These are phyloP conservation scores for Ogataea sp. DNA, from an alignment of 805 yeast species.

Conservation along the genomic window DNA sequence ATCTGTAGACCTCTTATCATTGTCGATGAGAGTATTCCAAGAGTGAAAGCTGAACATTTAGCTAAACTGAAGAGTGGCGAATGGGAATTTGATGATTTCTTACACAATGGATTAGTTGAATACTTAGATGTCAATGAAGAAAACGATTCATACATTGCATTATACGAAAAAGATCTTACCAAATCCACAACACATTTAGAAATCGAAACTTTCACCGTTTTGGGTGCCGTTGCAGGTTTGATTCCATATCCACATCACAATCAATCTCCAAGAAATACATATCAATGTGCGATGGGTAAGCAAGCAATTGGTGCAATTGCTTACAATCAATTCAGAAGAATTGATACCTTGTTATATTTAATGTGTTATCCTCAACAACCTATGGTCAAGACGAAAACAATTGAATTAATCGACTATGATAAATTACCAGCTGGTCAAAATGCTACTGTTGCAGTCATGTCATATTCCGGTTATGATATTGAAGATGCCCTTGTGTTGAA, in stretches of 20 bases:
- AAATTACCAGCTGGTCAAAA: conserved; percentile 98
- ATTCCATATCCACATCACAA: conserved; percentile 91
- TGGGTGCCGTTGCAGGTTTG: conserved; percentile 90
- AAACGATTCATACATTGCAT: conserved; percentile 86
- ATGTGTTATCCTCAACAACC: conserved; percentile 99
- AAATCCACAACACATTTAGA: conserved; percentile 77
- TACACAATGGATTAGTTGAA: conserved; percentile 81
- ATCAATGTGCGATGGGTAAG: conserved; percentile 96
- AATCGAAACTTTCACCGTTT: conserved; percentile 88
- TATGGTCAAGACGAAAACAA: conserved; percentile 96
- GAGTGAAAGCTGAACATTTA: conserved; percentile 68
- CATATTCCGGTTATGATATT: conserved; percentile 97
- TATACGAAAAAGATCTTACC: conserved; percentile 64
- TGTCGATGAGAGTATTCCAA: conserved; percentile 63
- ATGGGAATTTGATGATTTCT: conserved; percentile 86
- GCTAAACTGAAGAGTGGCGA: conserved; percentile 53
- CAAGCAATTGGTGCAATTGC: conserved; percentile 99
- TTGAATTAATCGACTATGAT: conserved; percentile 91
- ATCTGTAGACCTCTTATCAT: conserved; percentile 95
- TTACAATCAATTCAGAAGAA: conserved; percentile 91
- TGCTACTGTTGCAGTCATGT: conserved; percentile 98
- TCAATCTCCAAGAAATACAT: conserved; percentile 88
- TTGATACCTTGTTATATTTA: conserved; percentile 85
- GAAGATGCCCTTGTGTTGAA: conserved; percentile 96
- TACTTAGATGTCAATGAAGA: conserved; percentile 96